Base-by-base conservation (phyloP, 176 grass and related monocot genomes). In the Miscanthus lutarioriparius region DNA sequence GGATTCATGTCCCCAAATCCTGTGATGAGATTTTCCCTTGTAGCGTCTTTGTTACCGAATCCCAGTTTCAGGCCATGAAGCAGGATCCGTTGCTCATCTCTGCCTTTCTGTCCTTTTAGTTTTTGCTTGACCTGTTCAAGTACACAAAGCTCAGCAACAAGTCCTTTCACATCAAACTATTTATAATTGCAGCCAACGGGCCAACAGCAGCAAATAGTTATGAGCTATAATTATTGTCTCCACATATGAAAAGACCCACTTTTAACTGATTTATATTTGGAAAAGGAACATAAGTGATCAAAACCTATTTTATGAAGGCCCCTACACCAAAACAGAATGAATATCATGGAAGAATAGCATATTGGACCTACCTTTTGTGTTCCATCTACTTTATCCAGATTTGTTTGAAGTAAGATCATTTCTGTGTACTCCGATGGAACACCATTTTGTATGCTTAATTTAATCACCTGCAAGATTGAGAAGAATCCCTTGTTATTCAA, bases 401-500 rank as follows among this genome's bases (percentile, higher is more conserved):
- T 67, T 19, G 80, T 89, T 84, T 91, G 81, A 67, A 92, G 74
- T n/a, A 87, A 68, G 40, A 92, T 51, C 89, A 94, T 96, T 54
- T 77, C 86, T 67, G 96, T 99, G 87, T 99, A 96, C 80, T 99
- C 96, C 1, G 93, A 96, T 6, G 84, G 74, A 81, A 90, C 32
- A 67, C 89, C 72, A 82, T 88, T 90, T 38, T 90, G 89, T 70
- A 84, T 80, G 88, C 96, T 99, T 87, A 95, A 81, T 74, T 90
- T 94, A 61, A 67, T 73, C 73, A 96, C 90, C 96, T 98, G 49
- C 5, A 75, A 87, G 30, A 63, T 73, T 59, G 16, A 84, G 40
- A 76, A 82, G 10, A 68, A 39, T 35, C 33, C 43, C 32, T 67
- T 7, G 44, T 49, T 70, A 44, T 67, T 58, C 20, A 36, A 51